Conservation (phyloP, 495 filamentous ascomycete species). For the Paragyromitra xinjiangensis region DNA sequence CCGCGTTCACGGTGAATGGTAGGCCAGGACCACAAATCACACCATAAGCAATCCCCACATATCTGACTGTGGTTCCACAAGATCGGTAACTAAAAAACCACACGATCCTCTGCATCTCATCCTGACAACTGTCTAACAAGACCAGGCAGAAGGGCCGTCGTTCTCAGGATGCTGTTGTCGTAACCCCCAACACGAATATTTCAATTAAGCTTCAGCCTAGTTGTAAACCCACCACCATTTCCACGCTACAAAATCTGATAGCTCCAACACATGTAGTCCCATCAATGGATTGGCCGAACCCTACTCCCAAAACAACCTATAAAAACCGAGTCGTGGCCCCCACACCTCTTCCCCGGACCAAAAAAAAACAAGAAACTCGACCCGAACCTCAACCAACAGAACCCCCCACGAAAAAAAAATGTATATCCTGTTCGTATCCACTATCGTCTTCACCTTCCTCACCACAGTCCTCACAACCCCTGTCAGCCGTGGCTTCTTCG, state of each 20-base stretch:
- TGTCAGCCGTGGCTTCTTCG: constrained; percentile 19
- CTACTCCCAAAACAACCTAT: not conserved
- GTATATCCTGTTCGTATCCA: not conserved
- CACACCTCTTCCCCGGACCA: not conserved
- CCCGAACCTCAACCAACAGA: not conserved
- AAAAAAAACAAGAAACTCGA: constrained; percentile 10
- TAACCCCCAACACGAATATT: not conserved
- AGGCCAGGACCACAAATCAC: not conserved
- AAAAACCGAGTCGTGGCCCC: not conserved
- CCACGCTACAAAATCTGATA: not conserved
- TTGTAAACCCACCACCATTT: not conserved
- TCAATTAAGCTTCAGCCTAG: not conserved
- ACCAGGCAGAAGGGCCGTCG: not conserved
- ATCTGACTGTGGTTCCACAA: constrained; percentile 4
- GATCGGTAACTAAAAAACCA: not conserved
- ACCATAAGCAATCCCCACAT: not conserved
- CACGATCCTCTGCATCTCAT: not conserved
- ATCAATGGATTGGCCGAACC: not conserved
- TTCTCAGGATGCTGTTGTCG: not conserved
- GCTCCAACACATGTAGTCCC: not conserved
- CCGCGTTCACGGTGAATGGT: not conserved
- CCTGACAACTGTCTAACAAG: not conserved
- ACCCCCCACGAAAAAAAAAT: not conserved
- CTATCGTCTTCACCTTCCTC: not conserved
- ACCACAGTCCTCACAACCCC: not conserved